Percentiles rank a stretch among this genome's conserved stretches.
These are phyloP conservation scores for Xylaria multiplex DNA, from an alignment of 2,329 filamentous ascomycete genomes.

Conservation along the genomic window DNA sequence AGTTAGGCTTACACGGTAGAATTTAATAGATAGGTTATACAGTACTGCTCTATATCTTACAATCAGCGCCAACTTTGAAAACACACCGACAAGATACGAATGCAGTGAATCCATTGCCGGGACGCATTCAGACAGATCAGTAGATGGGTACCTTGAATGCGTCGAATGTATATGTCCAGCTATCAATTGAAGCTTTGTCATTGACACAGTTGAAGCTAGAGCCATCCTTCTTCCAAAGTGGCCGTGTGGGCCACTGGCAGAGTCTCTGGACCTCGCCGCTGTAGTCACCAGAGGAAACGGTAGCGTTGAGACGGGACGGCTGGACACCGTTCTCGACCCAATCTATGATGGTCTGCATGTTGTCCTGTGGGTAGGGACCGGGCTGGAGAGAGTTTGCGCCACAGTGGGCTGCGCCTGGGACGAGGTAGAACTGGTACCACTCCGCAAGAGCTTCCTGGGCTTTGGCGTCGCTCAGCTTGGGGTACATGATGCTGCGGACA, in stretches of 20 bases:
- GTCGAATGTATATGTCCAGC: slow-evolving; percentile 10
- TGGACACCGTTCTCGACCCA: slow-evolving; percentile 68
- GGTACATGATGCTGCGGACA: slow-evolving; percentile 62
- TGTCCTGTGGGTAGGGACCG: slow-evolving; percentile 62
- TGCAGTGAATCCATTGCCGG: neutral
- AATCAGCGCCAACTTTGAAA: too few relatives aligned
- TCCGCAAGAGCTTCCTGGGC: slow-evolving; percentile 56
- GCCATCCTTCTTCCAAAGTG: slow-evolving; percentile 45
- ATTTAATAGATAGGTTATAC: too few relatives aligned
- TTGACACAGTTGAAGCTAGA: slow-evolving; percentile 43
- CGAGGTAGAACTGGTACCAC: slow-evolving; percentile 65
- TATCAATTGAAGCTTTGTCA: slow-evolving; percentile 3
- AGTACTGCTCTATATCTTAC: too few relatives aligned
- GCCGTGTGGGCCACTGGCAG: slow-evolving; percentile 54
- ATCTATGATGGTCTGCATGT: slow-evolving; percentile 76
- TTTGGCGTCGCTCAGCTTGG: slow-evolving; percentile 51
- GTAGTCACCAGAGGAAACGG: slow-evolving; percentile 47
- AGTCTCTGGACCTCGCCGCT: slow-evolving; percentile 51
- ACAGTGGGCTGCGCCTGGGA: slow-evolving; percentile 65
- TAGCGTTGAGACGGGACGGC: slow-evolving; percentile 53
- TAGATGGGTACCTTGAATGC: slow-evolving; percentile 14
- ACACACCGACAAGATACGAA: neutral
- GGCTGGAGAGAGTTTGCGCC: slow-evolving; percentile 57
- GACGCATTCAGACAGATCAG: neutral
- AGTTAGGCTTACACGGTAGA: too few relatives aligned